Percentiles rank a stretch among this genome's conserved stretches.
phyloP scores from a whole-genome alignment of 1,284 basidiomycete species.

The Ceratobasidium sp. region DNA sequence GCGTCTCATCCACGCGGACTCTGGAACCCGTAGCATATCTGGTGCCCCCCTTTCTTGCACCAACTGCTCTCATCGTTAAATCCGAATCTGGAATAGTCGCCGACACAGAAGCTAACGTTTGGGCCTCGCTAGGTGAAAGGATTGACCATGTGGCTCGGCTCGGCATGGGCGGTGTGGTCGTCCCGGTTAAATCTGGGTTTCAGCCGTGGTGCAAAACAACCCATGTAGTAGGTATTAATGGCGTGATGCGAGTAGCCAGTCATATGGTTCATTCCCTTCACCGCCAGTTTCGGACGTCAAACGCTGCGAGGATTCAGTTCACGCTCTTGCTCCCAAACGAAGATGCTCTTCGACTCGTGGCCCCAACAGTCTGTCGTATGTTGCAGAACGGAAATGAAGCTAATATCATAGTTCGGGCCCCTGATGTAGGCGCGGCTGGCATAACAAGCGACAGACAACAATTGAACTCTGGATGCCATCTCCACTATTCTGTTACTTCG shows the following conservation, averaged over 20 bases:
- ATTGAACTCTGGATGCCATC: slow-evolving; percentile 37
- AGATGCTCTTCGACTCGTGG: slow-evolving; percentile 54
- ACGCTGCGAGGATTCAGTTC: slow-evolving; percentile 42
- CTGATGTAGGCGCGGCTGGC: neutral
- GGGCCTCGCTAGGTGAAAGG: slow-evolving; percentile 54
- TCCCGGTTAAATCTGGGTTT: neutral
- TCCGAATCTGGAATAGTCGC: slow-evolving; percentile 39
- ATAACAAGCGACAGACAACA: neutral
- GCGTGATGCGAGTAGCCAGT: neutral
- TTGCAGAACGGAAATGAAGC: slow-evolving; percentile 50
- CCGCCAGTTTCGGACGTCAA: neutral
- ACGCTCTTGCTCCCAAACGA: slow-evolving; percentile 52
- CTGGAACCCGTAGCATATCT: slow-evolving; percentile 55
- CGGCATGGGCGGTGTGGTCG: slow-evolving; percentile 12
- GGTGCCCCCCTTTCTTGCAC: slow-evolving; percentile 63
- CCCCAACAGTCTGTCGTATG: slow-evolving; percentile 57
- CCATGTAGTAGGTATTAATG: neutral
- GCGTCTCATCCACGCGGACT: slow-evolving; percentile 30
- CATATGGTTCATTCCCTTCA: neutral
- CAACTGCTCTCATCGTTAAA: slow-evolving; percentile 49
- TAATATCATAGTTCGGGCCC: slow-evolving; percentile 49
- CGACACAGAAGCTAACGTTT: slow-evolving; percentile 47
- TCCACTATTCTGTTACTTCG: slow-evolving; percentile 35
- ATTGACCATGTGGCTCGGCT: slow-evolving; percentile 5
- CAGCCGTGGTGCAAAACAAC: neutral